Percentiles rank a stretch among this genome's conserved stretches.
Evolutionary conservation across 2,329 filamentous ascomycete genomes (phyloP).

Genomic region (Phyllachora maydis): DNA sequence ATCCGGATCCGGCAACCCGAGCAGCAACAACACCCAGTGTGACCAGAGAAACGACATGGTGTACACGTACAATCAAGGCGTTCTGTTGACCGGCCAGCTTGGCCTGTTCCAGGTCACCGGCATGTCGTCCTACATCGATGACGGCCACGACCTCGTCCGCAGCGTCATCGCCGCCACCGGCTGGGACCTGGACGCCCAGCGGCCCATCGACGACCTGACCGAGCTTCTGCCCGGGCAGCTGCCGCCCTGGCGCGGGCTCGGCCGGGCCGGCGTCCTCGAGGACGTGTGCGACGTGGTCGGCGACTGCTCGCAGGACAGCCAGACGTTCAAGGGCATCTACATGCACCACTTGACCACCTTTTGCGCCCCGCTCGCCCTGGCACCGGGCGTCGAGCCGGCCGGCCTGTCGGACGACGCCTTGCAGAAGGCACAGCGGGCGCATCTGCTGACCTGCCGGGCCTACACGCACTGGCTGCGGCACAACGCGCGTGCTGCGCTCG

Average conservation of each 20-base stretch:
- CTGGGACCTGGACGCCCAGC: constrained; percentile 31
- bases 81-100: constrained; percentile 62
- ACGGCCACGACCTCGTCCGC: constrained; percentile 60
- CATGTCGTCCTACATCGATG: constrained; percentile 46
- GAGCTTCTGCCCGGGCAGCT: constrained; percentile 13
- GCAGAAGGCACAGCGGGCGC: constrained; percentile 15
- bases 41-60: constrained; percentile 73
- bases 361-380: constrained; percentile 39
- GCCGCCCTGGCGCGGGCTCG: constrained; percentile 52
- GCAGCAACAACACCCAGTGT: constrained; percentile 49
- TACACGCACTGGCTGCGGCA: constrained; percentile 61
- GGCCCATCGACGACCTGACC: constrained; percentile 17
- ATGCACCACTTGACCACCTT: constrained; percentile 75
- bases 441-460: constrained; percentile 36
- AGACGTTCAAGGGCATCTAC: constrained; percentile 90
- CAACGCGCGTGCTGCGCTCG: constrained; percentile 55
- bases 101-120: constrained; percentile 66
- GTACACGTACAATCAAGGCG: constrained; percentile 91
- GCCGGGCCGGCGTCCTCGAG: constrained; percentile 61
- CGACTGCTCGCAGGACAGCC: constrained; percentile 60
- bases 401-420: constrained; percentile 9
- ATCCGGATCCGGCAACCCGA: constrained; percentile 34
- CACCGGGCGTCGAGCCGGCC: not conserved
- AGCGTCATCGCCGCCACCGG: constrained; percentile 63
- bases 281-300: constrained; percentile 61